phyloP scores from a whole-genome alignment of 768 basidiomycete genomes.

The Suillus subaureus region DNA sequence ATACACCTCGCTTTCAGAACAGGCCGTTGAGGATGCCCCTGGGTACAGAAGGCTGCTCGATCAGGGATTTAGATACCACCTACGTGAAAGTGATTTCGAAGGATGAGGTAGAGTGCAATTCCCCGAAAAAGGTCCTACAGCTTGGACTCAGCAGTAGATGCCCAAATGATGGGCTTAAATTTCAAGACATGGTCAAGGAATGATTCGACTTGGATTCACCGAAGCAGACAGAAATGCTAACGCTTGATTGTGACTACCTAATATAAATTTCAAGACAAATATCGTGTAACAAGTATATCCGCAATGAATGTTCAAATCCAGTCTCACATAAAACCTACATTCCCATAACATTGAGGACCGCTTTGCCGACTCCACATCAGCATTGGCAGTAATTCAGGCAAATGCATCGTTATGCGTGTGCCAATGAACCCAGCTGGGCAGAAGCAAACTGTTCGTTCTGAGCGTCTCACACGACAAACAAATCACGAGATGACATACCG shows the following conservation, averaged over 20 bases:
- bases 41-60: neutral
- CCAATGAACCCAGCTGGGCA: neutral
- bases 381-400: neutral
- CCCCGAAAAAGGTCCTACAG: neutral
- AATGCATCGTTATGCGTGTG: neutral
- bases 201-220: neutral
- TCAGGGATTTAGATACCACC: neutral
- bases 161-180: neutral
- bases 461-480: neutral
- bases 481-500: slow-evolving; percentile 31
- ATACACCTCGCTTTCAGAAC: neutral
- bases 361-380: neutral
- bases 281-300: neutral
- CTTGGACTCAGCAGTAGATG: neutral
- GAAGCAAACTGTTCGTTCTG: slow-evolving; percentile 2
- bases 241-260: neutral
- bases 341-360: neutral
- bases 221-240: neutral
- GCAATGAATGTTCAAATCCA: neutral
- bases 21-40: neutral
- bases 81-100: neutral
- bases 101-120: neutral
- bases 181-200: neutral
- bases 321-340: neutral
- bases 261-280: neutral